Conservation (phyloP, 495 filamentous ascomycete genomes). For the Penicillium verhagenii region DNA sequence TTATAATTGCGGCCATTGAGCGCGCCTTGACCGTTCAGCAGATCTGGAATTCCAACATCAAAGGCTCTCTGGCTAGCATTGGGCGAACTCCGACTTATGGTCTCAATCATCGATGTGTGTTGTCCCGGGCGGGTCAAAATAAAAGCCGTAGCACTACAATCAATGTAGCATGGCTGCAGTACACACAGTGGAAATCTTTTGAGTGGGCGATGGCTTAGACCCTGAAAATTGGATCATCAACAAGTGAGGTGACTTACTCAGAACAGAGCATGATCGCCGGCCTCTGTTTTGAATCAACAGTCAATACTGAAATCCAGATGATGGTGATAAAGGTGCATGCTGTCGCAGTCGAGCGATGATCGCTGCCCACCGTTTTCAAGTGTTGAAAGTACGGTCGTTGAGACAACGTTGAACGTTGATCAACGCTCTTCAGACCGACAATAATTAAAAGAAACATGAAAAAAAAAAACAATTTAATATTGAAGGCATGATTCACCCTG, state of each 20-base stretch:
- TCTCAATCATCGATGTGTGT: too few relatives aligned
- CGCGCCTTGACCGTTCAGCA: neutral
- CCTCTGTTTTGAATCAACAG: neutral
- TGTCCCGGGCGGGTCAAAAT: neutral
- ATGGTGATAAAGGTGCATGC: neutral
- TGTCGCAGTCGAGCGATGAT: neutral
- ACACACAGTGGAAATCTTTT: neutral
- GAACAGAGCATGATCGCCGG: neutral
- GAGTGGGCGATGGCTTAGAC: constrained; percentile 1
- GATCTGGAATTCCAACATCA: too few relatives aligned
- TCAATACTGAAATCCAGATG: neutral
- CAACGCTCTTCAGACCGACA: neutral
- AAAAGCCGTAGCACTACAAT: neutral
- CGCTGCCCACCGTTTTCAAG: neutral
- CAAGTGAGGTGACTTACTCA: neutral
- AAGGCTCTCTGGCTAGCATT: too few relatives aligned
- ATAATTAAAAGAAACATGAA: too few relatives aligned
- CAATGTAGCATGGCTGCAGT: neutral
- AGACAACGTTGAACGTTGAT: neutral
- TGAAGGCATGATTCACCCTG: neutral
- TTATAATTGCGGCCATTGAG: too few relatives aligned
- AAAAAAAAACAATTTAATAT: too few relatives aligned
- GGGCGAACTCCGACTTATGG: too few relatives aligned
- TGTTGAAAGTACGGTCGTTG: neutral
- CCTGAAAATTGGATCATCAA: neutral